phyloP scores from a whole-genome alignment of 2,329 filamentous ascomycete species.

The Colletotrichum destructivum region DNA sequence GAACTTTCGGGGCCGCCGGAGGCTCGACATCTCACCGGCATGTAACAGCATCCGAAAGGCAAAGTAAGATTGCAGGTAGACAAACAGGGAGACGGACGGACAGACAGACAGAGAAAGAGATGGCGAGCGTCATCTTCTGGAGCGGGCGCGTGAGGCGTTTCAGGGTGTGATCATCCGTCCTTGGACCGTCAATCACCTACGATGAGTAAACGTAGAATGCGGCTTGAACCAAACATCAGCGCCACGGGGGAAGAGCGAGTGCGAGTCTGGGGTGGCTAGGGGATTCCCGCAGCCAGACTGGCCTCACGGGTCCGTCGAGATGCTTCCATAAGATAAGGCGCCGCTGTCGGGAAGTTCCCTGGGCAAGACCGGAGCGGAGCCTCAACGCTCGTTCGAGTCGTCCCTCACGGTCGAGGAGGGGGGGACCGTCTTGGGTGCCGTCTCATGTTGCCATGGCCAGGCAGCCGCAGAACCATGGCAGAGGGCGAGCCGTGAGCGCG shows the following conservation, averaged over 20 bases:
- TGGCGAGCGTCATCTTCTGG: not conserved
- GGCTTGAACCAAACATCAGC: not conserved
- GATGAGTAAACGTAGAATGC: not conserved
- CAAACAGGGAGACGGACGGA: too few species aligned
- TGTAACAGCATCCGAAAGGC: not conserved
- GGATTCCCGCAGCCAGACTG: not conserved
- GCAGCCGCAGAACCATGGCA: not conserved
- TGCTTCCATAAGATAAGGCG: not conserved
- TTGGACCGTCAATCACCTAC: not conserved
- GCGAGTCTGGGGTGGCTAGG: not conserved
- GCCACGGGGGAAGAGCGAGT: not conserved
- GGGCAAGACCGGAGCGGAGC: slow-evolving; percentile 10
- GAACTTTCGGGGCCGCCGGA: slow-evolving; percentile 10
- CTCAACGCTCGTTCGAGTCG: slow-evolving; percentile 5
- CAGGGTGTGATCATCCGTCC: slow-evolving; percentile 2
- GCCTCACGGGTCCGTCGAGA: not conserved
- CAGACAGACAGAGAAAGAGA: not conserved
- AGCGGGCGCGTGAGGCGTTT: slow-evolving; percentile 4
- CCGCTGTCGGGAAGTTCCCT: slow-evolving; percentile 22
- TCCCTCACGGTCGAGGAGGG: not conserved
- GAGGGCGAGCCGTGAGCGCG: not conserved
- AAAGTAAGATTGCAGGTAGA: too few species aligned
- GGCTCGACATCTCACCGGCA: not conserved
- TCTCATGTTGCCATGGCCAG: slow-evolving; percentile 35
- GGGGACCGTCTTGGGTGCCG: slow-evolving; percentile 19